Percentiles rank a stretch among this genome's conserved stretches.
Evolutionary conservation across 345 rosid genomes (phyloP).

Genomic region (Pistacia vera): DNA sequence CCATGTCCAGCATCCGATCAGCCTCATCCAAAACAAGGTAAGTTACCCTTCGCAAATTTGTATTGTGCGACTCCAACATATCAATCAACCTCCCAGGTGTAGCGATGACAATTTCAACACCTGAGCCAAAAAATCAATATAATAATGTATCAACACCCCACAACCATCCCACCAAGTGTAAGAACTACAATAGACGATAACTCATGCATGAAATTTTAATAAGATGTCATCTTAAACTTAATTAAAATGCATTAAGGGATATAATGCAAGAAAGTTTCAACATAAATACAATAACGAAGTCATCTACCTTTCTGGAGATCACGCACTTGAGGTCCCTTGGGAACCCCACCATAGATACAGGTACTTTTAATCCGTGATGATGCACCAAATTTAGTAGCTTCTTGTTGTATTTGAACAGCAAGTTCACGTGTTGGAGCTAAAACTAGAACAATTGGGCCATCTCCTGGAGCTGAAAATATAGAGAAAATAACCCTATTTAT

Average conservation of each 20-base stretch:
- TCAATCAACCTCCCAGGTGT: slow-evolving; percentile 99
- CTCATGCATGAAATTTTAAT: slow-evolving; percentile 2
- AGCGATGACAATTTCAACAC: slow-evolving; percentile 97
- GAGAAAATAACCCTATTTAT: slow-evolving; percentile 6
- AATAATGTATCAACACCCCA: slow-evolving; percentile 2
- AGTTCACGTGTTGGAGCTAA: slow-evolving; percentile 99
- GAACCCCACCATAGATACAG: slow-evolving; percentile 98
- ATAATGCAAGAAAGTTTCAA: slow-evolving; percentile 37
- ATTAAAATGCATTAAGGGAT: slow-evolving; percentile 28
- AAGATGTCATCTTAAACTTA: slow-evolving; percentile 27
- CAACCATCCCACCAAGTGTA: slow-evolving; percentile 5
- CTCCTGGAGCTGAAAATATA: slow-evolving; percentile 75
- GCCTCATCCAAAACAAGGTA: slow-evolving; percentile 99
- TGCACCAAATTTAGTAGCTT: slow-evolving; percentile 93
- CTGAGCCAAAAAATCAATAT: slow-evolving; percentile 34
- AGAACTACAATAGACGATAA: slow-evolving; percentile 14
- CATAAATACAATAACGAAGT: slow-evolving; percentile 36
- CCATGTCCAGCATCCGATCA: slow-evolving; percentile 99
- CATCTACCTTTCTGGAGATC: slow-evolving; percentile 97
- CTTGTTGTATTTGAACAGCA: slow-evolving; percentile 99
- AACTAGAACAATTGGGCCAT: slow-evolving; percentile 97
- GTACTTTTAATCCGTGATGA: slow-evolving; percentile 93
- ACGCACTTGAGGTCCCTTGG: slow-evolving; percentile 99
- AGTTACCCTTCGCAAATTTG: slow-evolving; percentile 93
- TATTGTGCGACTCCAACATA: slow-evolving; percentile 95